phyloP scores from a whole-genome alignment of 192 early-diverging fungal genomes.

The Geosiphon pyriformis region DNA sequence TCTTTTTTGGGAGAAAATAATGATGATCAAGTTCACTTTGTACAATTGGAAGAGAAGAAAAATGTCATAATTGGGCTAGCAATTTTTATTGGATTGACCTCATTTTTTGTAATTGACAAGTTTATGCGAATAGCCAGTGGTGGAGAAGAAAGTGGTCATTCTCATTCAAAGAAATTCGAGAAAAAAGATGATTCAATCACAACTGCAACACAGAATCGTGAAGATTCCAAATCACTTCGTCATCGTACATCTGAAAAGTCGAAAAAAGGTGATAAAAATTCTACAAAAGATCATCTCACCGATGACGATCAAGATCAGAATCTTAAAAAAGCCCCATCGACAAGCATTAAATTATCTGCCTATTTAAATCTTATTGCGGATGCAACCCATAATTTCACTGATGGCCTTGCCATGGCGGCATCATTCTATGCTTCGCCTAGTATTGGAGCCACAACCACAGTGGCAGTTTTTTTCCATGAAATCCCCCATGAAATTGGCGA shows the following conservation, averaged over 20 bases:
- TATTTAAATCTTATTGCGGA: conserved; percentile 81
- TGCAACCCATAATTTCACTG: conserved; percentile 81
- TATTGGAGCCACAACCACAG: conserved; percentile 76
- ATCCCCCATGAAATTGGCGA: conserved; percentile 87
- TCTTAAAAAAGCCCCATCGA: conserved; percentile 34
- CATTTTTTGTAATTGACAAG: conserved; percentile 80
- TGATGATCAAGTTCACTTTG: conserved; percentile 32
- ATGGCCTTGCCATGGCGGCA: conserved; percentile 78
- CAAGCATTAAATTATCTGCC: conserved; percentile 61
- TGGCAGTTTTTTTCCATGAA: conserved; percentile 86
- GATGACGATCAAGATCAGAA: conserved; percentile 29
- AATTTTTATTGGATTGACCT: conserved; percentile 69
- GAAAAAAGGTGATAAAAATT: conserved; percentile 28
- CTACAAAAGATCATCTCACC: too few relatives aligned
- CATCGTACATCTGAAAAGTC: conserved; percentile 1
- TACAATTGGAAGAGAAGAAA: conserved; percentile 41
- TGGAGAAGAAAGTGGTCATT: conserved; percentile 53
- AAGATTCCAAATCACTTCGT: conserved; percentile 8
- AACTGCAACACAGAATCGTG: background rate
- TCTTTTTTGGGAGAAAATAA: conserved; percentile 56
- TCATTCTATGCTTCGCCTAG: conserved; percentile 79
- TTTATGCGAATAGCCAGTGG: conserved; percentile 71
- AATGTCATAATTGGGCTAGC: conserved; percentile 66
- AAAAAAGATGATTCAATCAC: conserved; percentile 25
- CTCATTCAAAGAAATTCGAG: conserved; percentile 49